A percentile compares a stretch with the other conserved stretches of the same genome.
Evolutionary conservation across 2,329 filamentous ascomycete genomes (phyloP).

Genomic region (Pestalotiopsis sp.): DNA sequence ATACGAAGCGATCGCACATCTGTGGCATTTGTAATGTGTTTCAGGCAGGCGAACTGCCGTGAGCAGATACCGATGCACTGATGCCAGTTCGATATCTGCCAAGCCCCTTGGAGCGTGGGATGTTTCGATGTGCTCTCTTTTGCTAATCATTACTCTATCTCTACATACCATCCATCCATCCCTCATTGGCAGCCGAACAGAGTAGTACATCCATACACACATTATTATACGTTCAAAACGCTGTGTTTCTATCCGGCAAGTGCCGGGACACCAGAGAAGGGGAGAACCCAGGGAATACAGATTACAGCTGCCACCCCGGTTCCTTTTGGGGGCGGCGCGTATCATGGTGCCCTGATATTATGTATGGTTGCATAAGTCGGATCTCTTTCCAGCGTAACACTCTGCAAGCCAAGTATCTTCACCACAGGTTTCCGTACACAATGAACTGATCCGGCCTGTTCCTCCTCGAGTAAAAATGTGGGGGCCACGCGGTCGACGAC

Average conservation of each 20-base stretch:
- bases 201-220: neutral
- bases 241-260: neutral
- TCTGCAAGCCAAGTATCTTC: too few relatives aligned
- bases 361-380: too few relatives aligned
- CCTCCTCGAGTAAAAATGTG: slow-evolving; percentile 6
- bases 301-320: neutral
- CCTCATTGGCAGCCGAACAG: neutral
- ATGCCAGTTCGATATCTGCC: neutral
- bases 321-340: neutral
- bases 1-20: neutral
- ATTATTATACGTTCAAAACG: slow-evolving; percentile 7
- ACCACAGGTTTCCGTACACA: too few relatives aligned
- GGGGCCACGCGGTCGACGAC: slow-evolving; percentile 9
- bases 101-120: slow-evolving; percentile 7
- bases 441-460: too few relatives aligned
- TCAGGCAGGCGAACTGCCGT: slow-evolving; percentile 2
- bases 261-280: neutral
- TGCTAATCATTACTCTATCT: slow-evolving; percentile 8
- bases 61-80: slow-evolving; percentile 6
- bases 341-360: too few relatives aligned
- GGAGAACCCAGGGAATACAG: neutral
- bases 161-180: neutral
- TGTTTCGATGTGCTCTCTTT: slow-evolving; percentile 5
- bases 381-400: too few relatives aligned
- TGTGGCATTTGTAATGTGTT: neutral